These are phyloP conservation scores for Cladosporium halotolerans DNA, from an alignment of 2,329 filamentous ascomycete genomes.

Conservation along the genomic window DNA sequence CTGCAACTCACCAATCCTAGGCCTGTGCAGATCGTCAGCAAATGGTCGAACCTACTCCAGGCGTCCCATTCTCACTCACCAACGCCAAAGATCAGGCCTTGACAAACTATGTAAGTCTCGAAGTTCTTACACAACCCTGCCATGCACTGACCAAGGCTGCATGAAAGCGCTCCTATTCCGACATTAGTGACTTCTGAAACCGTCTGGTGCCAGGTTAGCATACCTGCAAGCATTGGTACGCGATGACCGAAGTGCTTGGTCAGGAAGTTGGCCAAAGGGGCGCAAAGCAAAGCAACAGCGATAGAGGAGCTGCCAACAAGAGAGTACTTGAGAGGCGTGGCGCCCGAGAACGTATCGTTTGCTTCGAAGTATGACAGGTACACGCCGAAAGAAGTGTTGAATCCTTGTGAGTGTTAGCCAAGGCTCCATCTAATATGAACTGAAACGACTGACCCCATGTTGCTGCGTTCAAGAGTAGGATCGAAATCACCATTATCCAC, in stretches of 20 bases:
- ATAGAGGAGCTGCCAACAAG: constrained; percentile 38
- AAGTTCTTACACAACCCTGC: neutral
- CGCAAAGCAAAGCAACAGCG: constrained; percentile 27
- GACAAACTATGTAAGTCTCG: neutral
- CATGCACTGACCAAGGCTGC: constrained; percentile 7
- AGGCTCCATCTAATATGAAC: neutral
- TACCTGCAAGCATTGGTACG: neutral
- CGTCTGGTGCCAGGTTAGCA: neutral
- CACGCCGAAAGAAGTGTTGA: constrained; percentile 33
- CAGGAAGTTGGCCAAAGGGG: constrained; percentile 1
- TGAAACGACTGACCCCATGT: constrained; percentile 27
- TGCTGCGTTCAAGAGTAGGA: constrained; percentile 27
- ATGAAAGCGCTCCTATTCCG: neutral
- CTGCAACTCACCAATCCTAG: constrained; percentile 1
- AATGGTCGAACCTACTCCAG: no score
- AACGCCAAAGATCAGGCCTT: neutral
- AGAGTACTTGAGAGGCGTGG: constrained; percentile 34
- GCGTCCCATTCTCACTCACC: neutral
- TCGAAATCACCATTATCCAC: constrained; percentile 28
- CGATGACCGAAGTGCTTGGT: constrained; percentile 4
- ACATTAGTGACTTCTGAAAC: no score
- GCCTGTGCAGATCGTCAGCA: neutral
- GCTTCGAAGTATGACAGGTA: constrained; percentile 39
- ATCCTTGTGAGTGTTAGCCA: constrained; percentile 10
- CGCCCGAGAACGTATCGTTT: constrained; percentile 29